Percentiles rank a stretch among this genome's conserved stretches.
Evolutionary conservation across 495 filamentous ascomycete species (phyloP).

Genomic region (Xylaria nigripes): DNA sequence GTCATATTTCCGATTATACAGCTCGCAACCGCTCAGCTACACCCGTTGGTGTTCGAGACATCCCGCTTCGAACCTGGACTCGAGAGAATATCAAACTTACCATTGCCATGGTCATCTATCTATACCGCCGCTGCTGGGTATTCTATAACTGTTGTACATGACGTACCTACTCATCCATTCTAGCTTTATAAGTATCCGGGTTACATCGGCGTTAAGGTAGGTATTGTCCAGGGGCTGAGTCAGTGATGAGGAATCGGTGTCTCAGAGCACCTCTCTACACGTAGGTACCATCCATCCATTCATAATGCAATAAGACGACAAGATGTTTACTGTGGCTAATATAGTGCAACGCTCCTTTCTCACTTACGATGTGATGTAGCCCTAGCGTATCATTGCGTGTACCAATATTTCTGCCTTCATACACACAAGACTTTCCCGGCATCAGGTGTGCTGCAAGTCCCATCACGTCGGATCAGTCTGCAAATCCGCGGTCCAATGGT

Average conservation of each 20-base stretch:
- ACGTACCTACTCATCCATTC: no score
- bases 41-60: background rate
- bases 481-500: slow-evolving; percentile 41
- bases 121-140: no score
- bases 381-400: background rate
- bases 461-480: slow-evolving; percentile 24
- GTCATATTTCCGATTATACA: background rate
- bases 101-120: no score
- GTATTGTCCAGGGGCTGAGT: no score
- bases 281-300: no score
- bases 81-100: background rate
- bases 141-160: no score
- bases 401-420: no score
- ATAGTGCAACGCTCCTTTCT: slow-evolving; percentile 7
- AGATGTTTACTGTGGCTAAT: slow-evolving; percentile 1
- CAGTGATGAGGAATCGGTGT: no score
- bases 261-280: no score
- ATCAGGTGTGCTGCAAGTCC: slow-evolving; percentile 15
- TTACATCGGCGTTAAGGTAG: no score
- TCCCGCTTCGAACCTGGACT: background rate
- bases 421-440: background rate
- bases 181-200: no score
- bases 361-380: background rate
- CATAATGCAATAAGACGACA: background rate
- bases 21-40: no score